These are phyloP conservation scores for Emmonsiellopsis sp. DNA, from an alignment of 2,329 filamentous ascomycete species.

Conservation along the genomic window DNA sequence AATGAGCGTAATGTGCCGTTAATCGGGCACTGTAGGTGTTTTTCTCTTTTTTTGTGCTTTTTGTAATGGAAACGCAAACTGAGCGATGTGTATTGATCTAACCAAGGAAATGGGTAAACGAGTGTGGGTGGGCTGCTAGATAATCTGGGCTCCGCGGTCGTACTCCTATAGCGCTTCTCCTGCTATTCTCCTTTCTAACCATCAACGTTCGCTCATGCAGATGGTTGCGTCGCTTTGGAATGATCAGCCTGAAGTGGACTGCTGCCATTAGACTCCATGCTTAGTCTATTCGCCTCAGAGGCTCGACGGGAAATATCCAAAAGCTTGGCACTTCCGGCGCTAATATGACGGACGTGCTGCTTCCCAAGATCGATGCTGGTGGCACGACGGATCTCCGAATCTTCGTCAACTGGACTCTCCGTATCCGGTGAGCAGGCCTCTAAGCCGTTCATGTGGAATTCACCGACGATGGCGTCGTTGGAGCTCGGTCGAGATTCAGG, in stretches of 20 bases:
- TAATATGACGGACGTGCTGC: constrained; percentile 61
- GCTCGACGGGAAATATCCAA: constrained; percentile 55
- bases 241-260: not conserved
- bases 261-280: constrained; percentile 7
- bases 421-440: constrained; percentile 25
- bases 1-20: not conserved
- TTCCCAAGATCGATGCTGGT: constrained; percentile 60
- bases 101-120: constrained; percentile 19
- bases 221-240: not conserved
- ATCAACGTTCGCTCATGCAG: not conserved
- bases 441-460: constrained; percentile 32
- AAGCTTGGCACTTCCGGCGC: constrained; percentile 67
- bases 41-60: not conserved
- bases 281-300: constrained; percentile 41
- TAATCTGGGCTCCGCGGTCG: not conserved
- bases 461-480: constrained; percentile 50
- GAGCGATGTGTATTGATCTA: not conserved
- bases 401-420: constrained; percentile 23
- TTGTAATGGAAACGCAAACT: not conserved
- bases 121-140: constrained; percentile 16
- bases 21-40: not conserved
- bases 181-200: not conserved
- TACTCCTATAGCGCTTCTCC: not conserved
- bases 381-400: constrained; percentile 50
- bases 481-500: constrained; percentile 50